A percentile compares a stretch with the other conserved stretches of the same genome.
Evolutionary conservation across 495 filamentous ascomycete species (phyloP).

Genomic region (Pyrenopolyporus hunteri): DNA sequence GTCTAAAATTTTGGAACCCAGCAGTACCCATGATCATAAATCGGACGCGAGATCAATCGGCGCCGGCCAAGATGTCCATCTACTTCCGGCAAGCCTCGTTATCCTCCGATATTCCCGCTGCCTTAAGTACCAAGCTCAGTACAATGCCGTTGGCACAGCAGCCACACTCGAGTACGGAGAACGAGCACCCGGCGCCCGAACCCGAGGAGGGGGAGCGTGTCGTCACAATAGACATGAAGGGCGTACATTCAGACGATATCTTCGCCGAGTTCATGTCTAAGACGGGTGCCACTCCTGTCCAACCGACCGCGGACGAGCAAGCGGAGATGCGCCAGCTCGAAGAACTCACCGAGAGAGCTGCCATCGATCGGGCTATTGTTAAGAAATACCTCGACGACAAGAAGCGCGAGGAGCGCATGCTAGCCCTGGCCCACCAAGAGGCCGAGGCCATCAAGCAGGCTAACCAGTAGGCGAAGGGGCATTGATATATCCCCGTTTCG

Average conservation of each 20-base stretch:
- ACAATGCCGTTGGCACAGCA: constrained; percentile 39
- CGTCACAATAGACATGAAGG: constrained; percentile 67
- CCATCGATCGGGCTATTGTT: constrained; percentile 63
- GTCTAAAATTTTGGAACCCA: constrained; percentile 94
- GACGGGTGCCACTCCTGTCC: constrained; percentile 69
- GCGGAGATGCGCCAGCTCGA: constrained; percentile 64
- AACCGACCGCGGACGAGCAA: constrained; percentile 65
- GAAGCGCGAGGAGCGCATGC: constrained; percentile 63
- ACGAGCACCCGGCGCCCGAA: constrained; percentile 48
- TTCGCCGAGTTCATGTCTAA: constrained; percentile 67
- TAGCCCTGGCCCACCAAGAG: constrained; percentile 39
- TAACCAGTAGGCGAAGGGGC: constrained; percentile 29
- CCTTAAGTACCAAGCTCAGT: constrained; percentile 30
- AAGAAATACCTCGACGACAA: constrained; percentile 66
- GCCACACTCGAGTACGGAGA: constrained; percentile 43
- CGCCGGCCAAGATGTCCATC: constrained; percentile 72
- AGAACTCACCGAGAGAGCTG: constrained; percentile 57
- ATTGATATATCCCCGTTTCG: neutral
- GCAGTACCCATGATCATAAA: constrained; percentile 79
- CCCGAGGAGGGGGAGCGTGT: constrained; percentile 51
- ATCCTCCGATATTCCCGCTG: constrained; percentile 34
- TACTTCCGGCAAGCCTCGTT: constrained; percentile 62
- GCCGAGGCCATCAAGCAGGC: constrained; percentile 42
- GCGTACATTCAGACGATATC: constrained; percentile 66
- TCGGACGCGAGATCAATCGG: constrained; percentile 62